Base-by-base conservation (phyloP, 768 basidiomycete genomes). In the Boletus reticulatus region DNA sequence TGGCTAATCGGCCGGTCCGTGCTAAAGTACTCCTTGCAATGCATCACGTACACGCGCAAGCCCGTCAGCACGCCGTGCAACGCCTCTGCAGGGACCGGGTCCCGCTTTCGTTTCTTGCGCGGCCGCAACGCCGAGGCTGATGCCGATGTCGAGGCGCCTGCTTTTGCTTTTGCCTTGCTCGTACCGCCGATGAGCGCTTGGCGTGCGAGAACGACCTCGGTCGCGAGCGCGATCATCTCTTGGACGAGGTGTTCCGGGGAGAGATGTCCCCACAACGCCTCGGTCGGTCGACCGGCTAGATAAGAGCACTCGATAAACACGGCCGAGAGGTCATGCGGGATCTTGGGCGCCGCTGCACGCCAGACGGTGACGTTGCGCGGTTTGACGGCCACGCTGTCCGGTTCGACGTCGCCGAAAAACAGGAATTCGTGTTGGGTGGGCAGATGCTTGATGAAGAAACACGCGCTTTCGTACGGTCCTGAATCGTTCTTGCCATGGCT, bases 271-370 rank as follows among this genome's bases (percentile, higher is more conserved):
- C 84, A 96, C 42, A 98, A 77, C 50, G 76, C 67, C 44, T 84
- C 80, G 59, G 84, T 79, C 17, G 80, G 76, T 55, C 95, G 79
- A 0, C 87, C 87, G 1, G 84, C 80, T 20, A 88, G 85, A 75
- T 87, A 94, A 2, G 94, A 96, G 70, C 96, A 98, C 74, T 98
- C 96, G 66, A 98, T 92, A 67, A 98, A 98, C 53, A 98, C 81
- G n/a, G 83, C 79, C 32, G 82, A 79, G 16, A 98, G 80, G 4
- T 73, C 76, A 22, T 83, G 76, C 1, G 84, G 84, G 62, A 97
- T 84, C 70, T 85, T 85, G 43, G 82, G 76, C 6, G 94, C 94
- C 0, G 93, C 94, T 27, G 77, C 81, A 39, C 80, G 81, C 96
- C 95, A 98, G 45, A 98, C 85, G 41, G 77, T 72, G 27, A 77